phyloP scores from a whole-genome alignment of 1,139 yeast genomes.

The Eremothecium gossypii region DNA sequence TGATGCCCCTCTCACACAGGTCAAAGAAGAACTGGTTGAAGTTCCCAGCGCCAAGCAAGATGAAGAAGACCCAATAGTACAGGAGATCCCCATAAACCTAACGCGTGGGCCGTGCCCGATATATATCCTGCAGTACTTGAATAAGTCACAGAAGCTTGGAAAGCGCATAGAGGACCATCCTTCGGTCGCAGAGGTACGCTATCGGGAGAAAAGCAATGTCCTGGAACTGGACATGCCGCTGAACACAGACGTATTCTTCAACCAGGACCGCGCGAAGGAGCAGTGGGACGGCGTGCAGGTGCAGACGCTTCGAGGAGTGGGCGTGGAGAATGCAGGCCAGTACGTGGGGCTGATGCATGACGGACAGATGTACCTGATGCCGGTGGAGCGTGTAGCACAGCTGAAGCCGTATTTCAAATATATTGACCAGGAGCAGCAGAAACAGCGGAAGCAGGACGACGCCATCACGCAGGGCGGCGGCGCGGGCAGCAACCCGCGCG shows the following conservation, averaged over 20 bases:
- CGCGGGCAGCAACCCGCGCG: slow-evolving; percentile 34
- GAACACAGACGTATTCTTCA: slow-evolving; percentile 52
- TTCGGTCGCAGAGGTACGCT: slow-evolving; percentile 40
- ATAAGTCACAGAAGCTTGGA: slow-evolving; percentile 46
- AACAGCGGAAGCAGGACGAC: slow-evolving; percentile 28
- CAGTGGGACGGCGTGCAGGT: slow-evolving; percentile 49
- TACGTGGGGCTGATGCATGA: slow-evolving; percentile 44
- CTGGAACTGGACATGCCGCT: slow-evolving; percentile 68
- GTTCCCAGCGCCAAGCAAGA: slow-evolving; percentile 37
- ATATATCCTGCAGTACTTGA: slow-evolving; percentile 62
- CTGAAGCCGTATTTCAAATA: slow-evolving; percentile 74
- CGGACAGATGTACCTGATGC: slow-evolving; percentile 51
- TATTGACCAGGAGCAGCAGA: slow-evolving; percentile 43
- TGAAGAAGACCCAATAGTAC: slow-evolving; percentile 64
- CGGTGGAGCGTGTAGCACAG: slow-evolving; percentile 64
- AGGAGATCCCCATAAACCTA: slow-evolving; percentile 60
- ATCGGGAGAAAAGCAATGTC: slow-evolving; percentile 51
- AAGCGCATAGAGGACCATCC: slow-evolving; percentile 35
- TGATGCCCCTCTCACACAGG: slow-evolving; percentile 2
- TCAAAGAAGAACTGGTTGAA: slow-evolving; percentile 43
- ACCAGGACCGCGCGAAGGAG: slow-evolving; percentile 45
- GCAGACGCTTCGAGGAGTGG: slow-evolving; percentile 64
- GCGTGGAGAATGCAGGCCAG: slow-evolving; percentile 48
- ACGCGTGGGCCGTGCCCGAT: slow-evolving; percentile 30
- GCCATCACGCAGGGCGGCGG: slow-evolving; percentile 7